These are phyloP conservation scores for Wickerhamomyces rabaulensis DNA, from an alignment of 805 yeast species.

Conservation along the genomic window DNA sequence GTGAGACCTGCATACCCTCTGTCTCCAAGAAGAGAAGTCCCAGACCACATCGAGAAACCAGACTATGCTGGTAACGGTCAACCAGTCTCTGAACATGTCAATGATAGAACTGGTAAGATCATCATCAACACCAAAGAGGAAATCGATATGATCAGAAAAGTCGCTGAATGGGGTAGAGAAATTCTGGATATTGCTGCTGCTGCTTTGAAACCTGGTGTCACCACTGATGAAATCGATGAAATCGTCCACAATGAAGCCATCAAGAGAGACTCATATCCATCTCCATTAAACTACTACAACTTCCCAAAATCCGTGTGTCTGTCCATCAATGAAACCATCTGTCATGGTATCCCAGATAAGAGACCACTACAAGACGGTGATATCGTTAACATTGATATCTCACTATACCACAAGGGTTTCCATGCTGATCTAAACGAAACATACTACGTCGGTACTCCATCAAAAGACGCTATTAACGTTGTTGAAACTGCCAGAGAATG, in stretches of 20 bases:
- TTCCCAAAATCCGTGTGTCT: slow-evolving; percentile 92
- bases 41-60: slow-evolving; percentile 66
- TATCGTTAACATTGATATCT: slow-evolving; percentile 85
- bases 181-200: slow-evolving; percentile 87
- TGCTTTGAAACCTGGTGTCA: slow-evolving; percentile 77
- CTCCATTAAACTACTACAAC: slow-evolving; percentile 90
- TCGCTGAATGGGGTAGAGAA: slow-evolving; percentile 76
- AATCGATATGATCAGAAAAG: slow-evolving; percentile 68
- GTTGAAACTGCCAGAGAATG: slow-evolving; percentile 92
- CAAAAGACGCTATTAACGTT: slow-evolving; percentile 78
- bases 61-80: slow-evolving; percentile 81
- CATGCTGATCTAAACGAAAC: slow-evolving; percentile 97
- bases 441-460: slow-evolving; percentile 87
- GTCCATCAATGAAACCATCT: slow-evolving; percentile 89
- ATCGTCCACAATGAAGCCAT: slow-evolving; percentile 85
- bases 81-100: slow-evolving; percentile 72
- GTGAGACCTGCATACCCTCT: slow-evolving; percentile 80
- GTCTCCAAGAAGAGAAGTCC: slow-evolving; percentile 63
- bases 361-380: slow-evolving; percentile 88
- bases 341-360: slow-evolving; percentile 97
- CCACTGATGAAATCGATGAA: slow-evolving; percentile 87
- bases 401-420: slow-evolving; percentile 79
- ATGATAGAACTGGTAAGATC: slow-evolving; percentile 64
- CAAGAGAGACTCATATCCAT: slow-evolving; percentile 87
- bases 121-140: slow-evolving; percentile 61